A percentile compares a stretch with the other conserved stretches of the same genome.
These are phyloP conservation scores for Thinopyrum elongatum DNA, from an alignment of 176 grass and related monocot species.

Conservation along the genomic window DNA sequence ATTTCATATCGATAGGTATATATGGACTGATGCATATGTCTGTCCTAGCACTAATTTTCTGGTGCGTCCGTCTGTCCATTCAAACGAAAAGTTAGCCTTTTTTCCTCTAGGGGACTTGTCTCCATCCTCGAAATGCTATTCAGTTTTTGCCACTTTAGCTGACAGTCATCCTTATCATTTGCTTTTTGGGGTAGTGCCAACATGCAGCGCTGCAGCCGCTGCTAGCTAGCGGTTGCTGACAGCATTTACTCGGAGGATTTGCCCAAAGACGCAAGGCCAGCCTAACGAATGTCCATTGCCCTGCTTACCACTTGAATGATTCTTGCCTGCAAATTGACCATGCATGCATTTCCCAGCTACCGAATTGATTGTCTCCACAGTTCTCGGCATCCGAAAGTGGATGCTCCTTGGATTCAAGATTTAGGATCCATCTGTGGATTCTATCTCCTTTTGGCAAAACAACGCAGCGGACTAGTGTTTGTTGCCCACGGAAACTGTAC, in stretches of 20 bases:
- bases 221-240: neutral
- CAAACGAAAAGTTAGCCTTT: neutral
- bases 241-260: constrained; percentile 9
- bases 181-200: neutral
- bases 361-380: neutral
- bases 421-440: neutral
- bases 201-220: neutral
- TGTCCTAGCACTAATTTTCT: neutral
- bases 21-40: neutral
- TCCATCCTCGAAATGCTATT: constrained; percentile 12
- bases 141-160: constrained; percentile 1
- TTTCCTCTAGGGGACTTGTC: neutral
- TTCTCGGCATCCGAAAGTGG: neutral
- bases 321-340: neutral
- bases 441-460: neutral
- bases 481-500: neutral
- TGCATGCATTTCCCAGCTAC: neutral
- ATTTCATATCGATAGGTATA: neutral
- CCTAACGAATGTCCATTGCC: neutral
- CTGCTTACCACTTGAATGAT: neutral
- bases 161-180: neutral
- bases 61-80: constrained; percentile 10
- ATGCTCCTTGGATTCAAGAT: neutral
- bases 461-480: neutral
- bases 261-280: neutral